These are phyloP conservation scores for Trametes versicolor DNA, from an alignment of 1,284 basidiomycete genomes.

Conservation along the genomic window DNA sequence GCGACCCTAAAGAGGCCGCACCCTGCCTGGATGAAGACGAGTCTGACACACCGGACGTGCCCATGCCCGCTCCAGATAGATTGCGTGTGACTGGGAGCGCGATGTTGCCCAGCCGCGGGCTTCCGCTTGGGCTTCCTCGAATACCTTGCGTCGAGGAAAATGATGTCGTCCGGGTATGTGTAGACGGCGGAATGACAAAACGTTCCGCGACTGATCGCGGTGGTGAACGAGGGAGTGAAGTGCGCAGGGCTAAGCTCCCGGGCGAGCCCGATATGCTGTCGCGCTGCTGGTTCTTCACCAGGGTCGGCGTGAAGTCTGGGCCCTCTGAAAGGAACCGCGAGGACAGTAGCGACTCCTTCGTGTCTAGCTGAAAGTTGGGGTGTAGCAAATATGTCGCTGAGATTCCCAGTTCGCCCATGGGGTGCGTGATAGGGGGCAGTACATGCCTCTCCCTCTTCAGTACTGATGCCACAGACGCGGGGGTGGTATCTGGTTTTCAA, in stretches of 20 bases:
- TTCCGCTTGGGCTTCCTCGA: conserved; percentile 44
- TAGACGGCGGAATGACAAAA: conserved; percentile 59
- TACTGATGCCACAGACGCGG: conserved; percentile 51
- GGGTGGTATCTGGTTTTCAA: conserved; percentile 47
- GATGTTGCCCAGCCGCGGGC: conserved; percentile 44
- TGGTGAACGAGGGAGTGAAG: conserved; percentile 54
- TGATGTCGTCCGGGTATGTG: conserved; percentile 49
- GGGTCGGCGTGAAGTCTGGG: conserved; percentile 69
- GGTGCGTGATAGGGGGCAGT: conserved; percentile 73
- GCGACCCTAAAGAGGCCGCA: conserved; percentile 46
- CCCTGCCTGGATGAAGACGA: conserved; percentile 53
- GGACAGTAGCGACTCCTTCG: conserved; percentile 76
- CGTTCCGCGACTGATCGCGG: conserved; percentile 61
- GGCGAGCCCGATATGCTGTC: conserved; percentile 59
- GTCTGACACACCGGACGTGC: conserved; percentile 48
- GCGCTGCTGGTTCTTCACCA: conserved; percentile 62
- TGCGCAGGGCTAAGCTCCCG: conserved; percentile 53
- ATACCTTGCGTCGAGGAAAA: conserved; percentile 37
- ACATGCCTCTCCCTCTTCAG: conserved; percentile 61
- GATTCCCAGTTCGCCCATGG: conserved; percentile 69
- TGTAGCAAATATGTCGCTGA: conserved; percentile 69
- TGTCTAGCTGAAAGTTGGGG: conserved; percentile 77
- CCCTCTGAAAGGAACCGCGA: conserved; percentile 74
- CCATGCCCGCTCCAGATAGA: conserved; percentile 39
- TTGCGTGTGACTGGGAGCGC: conserved; percentile 47